Evolutionary conservation across 2,329 filamentous ascomycete species (phyloP).

Genomic region (Scytalidium sp.): DNA sequence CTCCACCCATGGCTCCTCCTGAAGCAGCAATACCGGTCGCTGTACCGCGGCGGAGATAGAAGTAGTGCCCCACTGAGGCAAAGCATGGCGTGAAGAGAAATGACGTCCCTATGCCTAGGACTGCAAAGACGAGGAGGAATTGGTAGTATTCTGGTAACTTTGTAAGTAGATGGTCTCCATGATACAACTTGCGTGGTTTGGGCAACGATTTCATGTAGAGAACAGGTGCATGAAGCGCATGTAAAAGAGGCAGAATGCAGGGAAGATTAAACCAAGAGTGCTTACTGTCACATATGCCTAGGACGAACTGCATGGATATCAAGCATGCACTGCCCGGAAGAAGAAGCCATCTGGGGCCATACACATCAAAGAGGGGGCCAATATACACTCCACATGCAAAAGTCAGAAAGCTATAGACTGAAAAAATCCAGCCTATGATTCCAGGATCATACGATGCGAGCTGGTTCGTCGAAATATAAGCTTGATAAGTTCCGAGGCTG

Average conservation of each 20-base stretch:
- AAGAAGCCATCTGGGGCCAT: conserved; percentile 72
- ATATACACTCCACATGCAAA: conserved; percentile 84
- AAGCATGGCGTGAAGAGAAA: conserved; percentile 83
- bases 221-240: background rate
- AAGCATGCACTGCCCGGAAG: conserved; percentile 56
- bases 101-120: conserved; percentile 72
- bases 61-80: conserved; percentile 78
- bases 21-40: conserved; percentile 80
- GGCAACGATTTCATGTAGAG: no score
- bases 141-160: conserved; percentile 42
- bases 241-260: no score
- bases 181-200: no score
- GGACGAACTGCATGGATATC: conserved; percentile 60
- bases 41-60: conserved; percentile 68
- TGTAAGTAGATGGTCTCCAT: conserved; percentile 4
- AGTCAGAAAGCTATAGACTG: conserved; percentile 74
- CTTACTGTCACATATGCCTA: conserved; percentile 67
- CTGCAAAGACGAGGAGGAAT: conserved; percentile 75
- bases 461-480: conserved; percentile 73
- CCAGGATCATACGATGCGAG: conserved; percentile 61
- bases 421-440: conserved; percentile 85
- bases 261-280: background rate
- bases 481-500: conserved; percentile 74
- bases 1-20: conserved; percentile 71
- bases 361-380: conserved; percentile 81